Conservation (phyloP, 1,139 yeast species). For the Blastobotrys indianensis region DNA sequence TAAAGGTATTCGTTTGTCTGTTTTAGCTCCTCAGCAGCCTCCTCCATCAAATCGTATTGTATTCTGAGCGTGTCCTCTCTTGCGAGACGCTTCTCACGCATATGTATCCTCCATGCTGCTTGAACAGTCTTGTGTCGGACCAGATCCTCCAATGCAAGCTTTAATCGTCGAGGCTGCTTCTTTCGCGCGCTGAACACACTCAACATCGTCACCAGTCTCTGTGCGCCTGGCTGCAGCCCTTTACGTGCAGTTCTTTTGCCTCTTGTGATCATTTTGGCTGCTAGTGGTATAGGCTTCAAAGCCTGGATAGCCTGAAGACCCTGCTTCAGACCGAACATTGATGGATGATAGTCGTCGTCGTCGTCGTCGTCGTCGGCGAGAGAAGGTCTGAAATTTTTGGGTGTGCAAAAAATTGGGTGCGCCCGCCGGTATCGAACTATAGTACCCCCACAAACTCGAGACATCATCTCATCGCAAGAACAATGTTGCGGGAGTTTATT, state of each 20-base stretch:
- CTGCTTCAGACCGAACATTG: conserved; percentile 11
- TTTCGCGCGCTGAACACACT: conserved; percentile 82
- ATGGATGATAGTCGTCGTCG: background rate
- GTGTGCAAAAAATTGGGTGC: background rate
- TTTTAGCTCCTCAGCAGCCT: conserved; percentile 72
- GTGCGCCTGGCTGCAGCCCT: conserved; percentile 53
- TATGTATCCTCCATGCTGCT: conserved; percentile 72
- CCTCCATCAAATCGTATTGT: conserved; percentile 62
- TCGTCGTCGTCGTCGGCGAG: background rate
- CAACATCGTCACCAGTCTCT: conserved; percentile 49
- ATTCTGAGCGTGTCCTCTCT: conserved; percentile 45
- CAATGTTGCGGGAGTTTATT: conserved; percentile 14
- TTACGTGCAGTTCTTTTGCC: conserved; percentile 42
- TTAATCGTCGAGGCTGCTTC: conserved; percentile 79
- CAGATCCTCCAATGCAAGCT: conserved; percentile 72
- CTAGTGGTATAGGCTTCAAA: conserved; percentile 7
- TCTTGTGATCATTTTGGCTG: conserved; percentile 23
- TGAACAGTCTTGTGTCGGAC: conserved; percentile 79
- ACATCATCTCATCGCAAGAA: too few relatives aligned
- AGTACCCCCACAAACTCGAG: too few relatives aligned
- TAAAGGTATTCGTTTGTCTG: conserved; percentile 43
- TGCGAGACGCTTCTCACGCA: conserved; percentile 40
- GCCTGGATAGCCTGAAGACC: conserved; percentile 3
- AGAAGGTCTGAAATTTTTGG: background rate
- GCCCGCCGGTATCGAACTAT: too few relatives aligned